Conservation (phyloP, 768 basidiomycete genomes). For the Myochromella boudieri region DNA sequence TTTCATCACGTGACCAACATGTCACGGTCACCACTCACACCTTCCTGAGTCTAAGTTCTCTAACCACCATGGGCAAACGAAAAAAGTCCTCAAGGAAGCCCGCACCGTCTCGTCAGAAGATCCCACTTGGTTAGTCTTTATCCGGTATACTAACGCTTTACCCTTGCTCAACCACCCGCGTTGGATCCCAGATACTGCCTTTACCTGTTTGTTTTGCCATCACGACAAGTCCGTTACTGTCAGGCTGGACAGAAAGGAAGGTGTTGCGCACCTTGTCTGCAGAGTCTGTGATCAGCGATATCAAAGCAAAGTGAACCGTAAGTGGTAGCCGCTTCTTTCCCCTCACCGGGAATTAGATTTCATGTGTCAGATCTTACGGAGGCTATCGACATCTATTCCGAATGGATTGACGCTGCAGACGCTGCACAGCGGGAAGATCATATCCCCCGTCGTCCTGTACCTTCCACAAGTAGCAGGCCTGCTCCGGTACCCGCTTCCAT, state of each 20-base stretch:
- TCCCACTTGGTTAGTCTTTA: constrained; percentile 63
- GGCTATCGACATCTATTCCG: constrained; percentile 86
- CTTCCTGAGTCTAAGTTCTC: not conserved
- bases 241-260: constrained; percentile 82
- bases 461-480: constrained; percentile 57
- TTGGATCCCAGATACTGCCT: constrained; percentile 62
- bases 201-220: constrained; percentile 88
- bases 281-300: constrained; percentile 85
- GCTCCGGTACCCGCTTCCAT: constrained; percentile 38
- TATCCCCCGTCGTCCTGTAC: constrained; percentile 49
- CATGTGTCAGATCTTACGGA: constrained; percentile 71
- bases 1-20: constrained; percentile 32
- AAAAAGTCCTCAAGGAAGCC: constrained; percentile 89
- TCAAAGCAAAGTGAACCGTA: constrained; percentile 86
- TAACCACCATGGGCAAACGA: constrained; percentile 74
- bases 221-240: constrained; percentile 89
- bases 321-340: constrained; percentile 22
- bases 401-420: constrained; percentile 90
- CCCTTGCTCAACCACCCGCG: not conserved
- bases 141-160: not conserved
- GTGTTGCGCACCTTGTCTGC: constrained; percentile 77
- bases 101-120: constrained; percentile 60
- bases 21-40: constrained; percentile 6
- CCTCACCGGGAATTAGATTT: no score
- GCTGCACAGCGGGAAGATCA: constrained; percentile 70